Conservation (phyloP, 148 eudicot genomes). For the Silene conica region DNA sequence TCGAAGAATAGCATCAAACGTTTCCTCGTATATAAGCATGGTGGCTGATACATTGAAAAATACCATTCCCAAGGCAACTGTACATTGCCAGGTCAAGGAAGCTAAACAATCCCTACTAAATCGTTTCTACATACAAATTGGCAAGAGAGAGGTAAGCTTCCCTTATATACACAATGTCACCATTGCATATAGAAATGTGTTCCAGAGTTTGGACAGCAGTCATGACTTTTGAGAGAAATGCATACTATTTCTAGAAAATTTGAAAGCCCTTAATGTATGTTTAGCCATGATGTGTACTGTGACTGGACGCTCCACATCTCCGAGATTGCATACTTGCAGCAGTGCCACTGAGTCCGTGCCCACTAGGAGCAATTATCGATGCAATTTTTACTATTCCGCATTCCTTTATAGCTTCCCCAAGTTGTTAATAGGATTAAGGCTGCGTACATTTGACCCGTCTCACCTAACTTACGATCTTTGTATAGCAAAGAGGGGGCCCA, state of each 20-base stretch:
- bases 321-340: too few relatives aligned
- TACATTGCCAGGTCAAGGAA: constrained; percentile 82
- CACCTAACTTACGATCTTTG: too few relatives aligned
- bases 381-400: too few relatives aligned
- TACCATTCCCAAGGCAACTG: constrained; percentile 83
- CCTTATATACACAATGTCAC: too few relatives aligned
- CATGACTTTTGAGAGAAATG: not conserved
- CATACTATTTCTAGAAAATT: not conserved
- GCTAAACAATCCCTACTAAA: constrained; percentile 72
- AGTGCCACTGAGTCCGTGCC: not conserved
- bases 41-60: constrained; percentile 57
- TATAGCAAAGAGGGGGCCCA: too few relatives aligned
- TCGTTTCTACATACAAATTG: constrained; percentile 69
- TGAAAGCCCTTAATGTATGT: too few relatives aligned
- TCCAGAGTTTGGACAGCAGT: not conserved
- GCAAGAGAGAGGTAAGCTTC: constrained; percentile 63
- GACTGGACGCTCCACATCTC: too few relatives aligned
- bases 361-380: not conserved
- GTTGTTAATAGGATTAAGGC: too few relatives aligned
- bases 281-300: too few relatives aligned
- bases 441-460: too few relatives aligned
- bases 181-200: not conserved
- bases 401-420: too few relatives aligned
- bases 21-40: constrained; percentile 69
- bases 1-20: constrained; percentile 72